phyloP scores from a whole-genome alignment of 2,329 filamentous ascomycete genomes.

The Fusarium papillatum region DNA sequence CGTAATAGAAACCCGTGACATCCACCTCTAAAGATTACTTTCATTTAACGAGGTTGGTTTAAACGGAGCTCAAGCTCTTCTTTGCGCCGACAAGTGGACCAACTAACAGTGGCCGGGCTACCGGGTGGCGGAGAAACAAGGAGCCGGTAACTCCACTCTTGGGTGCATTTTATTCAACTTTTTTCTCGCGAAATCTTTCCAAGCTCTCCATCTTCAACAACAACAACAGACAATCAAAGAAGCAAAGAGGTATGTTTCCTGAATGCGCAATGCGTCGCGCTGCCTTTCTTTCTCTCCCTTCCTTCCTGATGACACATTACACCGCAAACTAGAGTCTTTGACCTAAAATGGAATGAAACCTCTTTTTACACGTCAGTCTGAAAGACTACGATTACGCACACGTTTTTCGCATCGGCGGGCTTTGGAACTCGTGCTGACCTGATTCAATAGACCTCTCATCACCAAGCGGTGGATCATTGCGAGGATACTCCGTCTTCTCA shows the following conservation, averaged over 20 bases:
- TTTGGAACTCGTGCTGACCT: conserved; percentile 43
- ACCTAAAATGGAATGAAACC: conserved; percentile 86
- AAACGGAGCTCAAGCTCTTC: neutral
- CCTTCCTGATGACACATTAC: conserved; percentile 83
- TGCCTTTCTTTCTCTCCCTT: conserved; percentile 9
- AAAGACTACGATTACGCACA: conserved; percentile 57
- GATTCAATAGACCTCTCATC: conserved; percentile 35
- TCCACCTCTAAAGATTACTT: neutral
- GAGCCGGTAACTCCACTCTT: conserved; percentile 30
- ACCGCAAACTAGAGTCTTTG: conserved; percentile 99
- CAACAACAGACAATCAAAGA: conserved; percentile 33
- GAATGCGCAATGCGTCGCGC: conserved; percentile 19
- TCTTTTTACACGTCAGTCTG: conserved; percentile 92
- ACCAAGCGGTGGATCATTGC: conserved; percentile 47
- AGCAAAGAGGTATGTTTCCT: conserved; percentile 43
- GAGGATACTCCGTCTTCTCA: conserved; percentile 29
- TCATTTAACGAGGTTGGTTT: neutral
- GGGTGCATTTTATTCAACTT: conserved; percentile 44
- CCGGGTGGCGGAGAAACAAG: conserved; percentile 31
- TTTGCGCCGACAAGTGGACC: conserved; percentile 14
- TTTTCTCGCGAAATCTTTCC: conserved; percentile 44
- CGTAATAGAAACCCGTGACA: neutral
- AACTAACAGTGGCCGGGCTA: neutral
- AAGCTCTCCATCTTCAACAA: conserved; percentile 37
- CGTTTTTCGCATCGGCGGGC: conserved; percentile 24